Evolutionary conservation across 306 rosid genomes (phyloP).

Genomic region (Castanopsis chinensis): DNA sequence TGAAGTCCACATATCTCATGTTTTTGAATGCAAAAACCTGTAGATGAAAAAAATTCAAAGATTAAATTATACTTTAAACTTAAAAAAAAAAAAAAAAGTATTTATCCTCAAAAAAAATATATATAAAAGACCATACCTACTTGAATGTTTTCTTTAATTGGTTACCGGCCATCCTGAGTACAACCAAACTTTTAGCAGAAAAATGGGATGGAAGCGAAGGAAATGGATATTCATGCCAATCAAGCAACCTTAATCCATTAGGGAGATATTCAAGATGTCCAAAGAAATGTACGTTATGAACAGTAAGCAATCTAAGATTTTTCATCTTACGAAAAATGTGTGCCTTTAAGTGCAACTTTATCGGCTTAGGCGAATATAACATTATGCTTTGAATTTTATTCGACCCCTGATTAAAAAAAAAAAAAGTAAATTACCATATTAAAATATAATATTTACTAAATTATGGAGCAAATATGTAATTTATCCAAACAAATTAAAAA

Average conservation of each 20-base stretch:
- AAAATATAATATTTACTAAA: too few relatives aligned
- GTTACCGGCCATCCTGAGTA: constrained; percentile 28
- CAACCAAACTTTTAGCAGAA: constrained; percentile 28
- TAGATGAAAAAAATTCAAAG: too few relatives aligned
- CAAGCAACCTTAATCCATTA: background rate
- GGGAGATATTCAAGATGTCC: background rate
- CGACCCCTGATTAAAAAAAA: background rate
- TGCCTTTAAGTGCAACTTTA: background rate
- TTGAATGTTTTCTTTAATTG: constrained; percentile 14
- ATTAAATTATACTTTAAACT: too few relatives aligned
- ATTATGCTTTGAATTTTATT: too few relatives aligned
- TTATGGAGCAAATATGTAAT: too few relatives aligned
- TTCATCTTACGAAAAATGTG: background rate
- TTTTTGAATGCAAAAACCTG: background rate
- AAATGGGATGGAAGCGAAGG: constrained; percentile 26
- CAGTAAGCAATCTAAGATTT: background rate
- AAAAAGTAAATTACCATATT: background rate
- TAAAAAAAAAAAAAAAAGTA: too few relatives aligned
- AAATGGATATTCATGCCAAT: background rate
- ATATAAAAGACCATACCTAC: background rate
- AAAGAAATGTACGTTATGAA: background rate
- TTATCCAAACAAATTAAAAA: too few relatives aligned
- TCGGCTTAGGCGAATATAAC: background rate
- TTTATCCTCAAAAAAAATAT: too few relatives aligned
- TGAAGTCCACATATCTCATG: background rate